These are phyloP conservation scores for Podila epicladia DNA, from an alignment of 192 early-diverging fungal genomes.

Conservation along the genomic window DNA sequence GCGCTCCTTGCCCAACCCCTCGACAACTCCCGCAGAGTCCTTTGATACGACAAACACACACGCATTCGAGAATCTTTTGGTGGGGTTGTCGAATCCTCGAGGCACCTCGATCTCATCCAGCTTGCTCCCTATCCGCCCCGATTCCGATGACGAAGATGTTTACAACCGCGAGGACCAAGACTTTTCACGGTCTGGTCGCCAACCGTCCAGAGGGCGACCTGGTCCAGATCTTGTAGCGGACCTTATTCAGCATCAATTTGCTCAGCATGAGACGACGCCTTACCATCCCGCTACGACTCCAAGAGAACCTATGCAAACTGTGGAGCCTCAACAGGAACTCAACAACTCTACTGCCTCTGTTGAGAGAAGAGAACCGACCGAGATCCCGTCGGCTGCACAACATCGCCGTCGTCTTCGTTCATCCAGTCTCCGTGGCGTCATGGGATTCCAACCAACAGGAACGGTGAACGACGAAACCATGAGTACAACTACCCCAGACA, in stretches of 20 bases:
- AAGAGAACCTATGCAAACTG: not conserved
- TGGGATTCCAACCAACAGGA: conserved; percentile 31
- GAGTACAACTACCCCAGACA: not conserved
- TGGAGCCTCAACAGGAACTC: not conserved
- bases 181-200: not conserved
- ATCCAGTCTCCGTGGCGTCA: conserved; percentile 15
- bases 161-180: conserved; percentile 5
- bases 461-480: not conserved
- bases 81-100: conserved; percentile 23
- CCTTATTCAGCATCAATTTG: conserved; percentile 18
- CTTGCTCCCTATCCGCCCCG: conserved; percentile 30
- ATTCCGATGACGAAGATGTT: conserved; percentile 34
- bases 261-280: conserved; percentile 7
- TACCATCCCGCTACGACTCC: not conserved
- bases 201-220: not conserved
- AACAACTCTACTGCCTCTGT: not conserved
- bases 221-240: conserved; percentile 19
- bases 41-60: too few species aligned
- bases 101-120: conserved; percentile 40
- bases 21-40: too few species aligned
- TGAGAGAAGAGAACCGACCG: not conserved
- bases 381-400: not conserved
- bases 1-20: too few species aligned
- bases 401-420: conserved; percentile 17
- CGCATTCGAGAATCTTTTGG: not conserved